Conservation (phyloP, 2,329 filamentous ascomycete genomes). For the Ceratocystis eucalypticola region DNA sequence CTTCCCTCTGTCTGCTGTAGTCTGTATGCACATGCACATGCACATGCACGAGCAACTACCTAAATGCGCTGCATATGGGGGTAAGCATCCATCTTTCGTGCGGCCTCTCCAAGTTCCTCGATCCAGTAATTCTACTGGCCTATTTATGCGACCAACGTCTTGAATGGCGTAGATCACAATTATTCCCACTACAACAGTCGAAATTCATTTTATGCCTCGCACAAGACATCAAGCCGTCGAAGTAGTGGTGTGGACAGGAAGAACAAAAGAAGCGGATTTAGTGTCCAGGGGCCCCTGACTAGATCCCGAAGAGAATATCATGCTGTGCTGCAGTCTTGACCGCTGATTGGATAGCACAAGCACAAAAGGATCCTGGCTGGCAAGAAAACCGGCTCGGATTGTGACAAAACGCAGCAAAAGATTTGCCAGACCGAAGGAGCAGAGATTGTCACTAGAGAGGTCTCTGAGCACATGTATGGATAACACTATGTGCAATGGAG, state of each 20-base stretch:
- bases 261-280: background rate
- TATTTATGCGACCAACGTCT: background rate
- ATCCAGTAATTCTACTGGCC: no score
- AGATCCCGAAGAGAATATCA: background rate
- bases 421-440: background rate
- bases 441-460: no score
- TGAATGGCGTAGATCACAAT: background rate
- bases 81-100: no score
- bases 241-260: background rate
- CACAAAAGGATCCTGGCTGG: background rate
- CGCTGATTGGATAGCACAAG: background rate
- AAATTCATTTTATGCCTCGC: background rate
- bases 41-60: no score
- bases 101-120: background rate
- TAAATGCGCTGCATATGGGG: no score
- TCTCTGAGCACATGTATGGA: no score
- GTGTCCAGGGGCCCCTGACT: background rate
- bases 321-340: background rate
- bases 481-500: background rate
- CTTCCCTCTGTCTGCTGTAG: background rate
- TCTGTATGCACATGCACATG: no score
- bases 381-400: background rate
- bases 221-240: background rate
- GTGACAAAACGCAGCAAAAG: background rate
- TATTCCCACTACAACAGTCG: background rate